Conservation (phyloP, 495 filamentous ascomycete genomes). For the Clohesyomyces aquaticus region DNA sequence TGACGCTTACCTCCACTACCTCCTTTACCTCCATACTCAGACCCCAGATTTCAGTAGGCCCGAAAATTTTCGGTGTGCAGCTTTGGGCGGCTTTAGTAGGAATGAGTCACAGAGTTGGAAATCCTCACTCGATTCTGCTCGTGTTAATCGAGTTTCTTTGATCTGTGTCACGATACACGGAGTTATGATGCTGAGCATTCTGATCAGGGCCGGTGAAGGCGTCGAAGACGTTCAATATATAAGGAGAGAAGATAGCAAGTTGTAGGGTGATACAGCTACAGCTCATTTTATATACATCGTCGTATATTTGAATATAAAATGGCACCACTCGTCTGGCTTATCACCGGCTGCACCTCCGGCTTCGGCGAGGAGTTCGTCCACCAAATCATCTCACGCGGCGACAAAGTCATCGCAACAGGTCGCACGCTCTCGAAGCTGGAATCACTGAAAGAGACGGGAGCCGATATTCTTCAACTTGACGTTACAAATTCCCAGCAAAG, state of each 20-base stretch:
- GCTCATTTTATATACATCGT: background rate
- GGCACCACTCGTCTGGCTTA: constrained; percentile 41
- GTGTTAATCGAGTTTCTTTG: background rate
- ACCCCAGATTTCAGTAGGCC: background rate
- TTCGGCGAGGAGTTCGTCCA: constrained; percentile 48
- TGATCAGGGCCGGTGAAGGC: background rate
- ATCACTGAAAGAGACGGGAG: constrained; percentile 12
- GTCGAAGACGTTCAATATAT: background rate
- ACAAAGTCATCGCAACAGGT: constrained; percentile 49
- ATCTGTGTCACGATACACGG: background rate
- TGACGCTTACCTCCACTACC: background rate
- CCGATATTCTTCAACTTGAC: constrained; percentile 17
- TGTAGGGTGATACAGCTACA: background rate
- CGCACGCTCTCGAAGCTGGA: constrained; percentile 38
- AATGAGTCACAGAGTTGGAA: background rate
- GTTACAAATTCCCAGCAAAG: constrained; percentile 14
- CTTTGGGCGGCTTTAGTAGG: background rate
- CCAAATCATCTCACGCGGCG: constrained; percentile 46
- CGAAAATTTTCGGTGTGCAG: background rate
- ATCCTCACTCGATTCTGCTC: background rate
- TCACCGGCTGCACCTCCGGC: constrained; percentile 50
- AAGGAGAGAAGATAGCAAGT: background rate
- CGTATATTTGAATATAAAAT: constrained; percentile 4
- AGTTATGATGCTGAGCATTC: no score
- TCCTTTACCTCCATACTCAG: background rate